phyloP scores from a whole-genome alignment of 176 grass and related monocot species.

The Phragmites australis region DNA sequence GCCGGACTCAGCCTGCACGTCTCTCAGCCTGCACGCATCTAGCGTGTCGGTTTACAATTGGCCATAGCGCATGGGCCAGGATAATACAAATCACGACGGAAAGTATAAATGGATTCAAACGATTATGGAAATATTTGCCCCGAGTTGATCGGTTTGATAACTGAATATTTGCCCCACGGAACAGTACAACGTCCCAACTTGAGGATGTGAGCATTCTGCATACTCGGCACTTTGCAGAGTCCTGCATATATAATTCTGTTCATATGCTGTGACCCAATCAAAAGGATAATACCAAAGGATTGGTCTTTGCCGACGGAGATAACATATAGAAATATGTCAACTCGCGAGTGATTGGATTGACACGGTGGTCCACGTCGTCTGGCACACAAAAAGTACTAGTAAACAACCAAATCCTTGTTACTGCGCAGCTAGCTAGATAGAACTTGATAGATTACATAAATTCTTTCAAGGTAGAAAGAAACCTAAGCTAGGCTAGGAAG shows the following conservation, averaged over 20 bases:
- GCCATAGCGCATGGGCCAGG: not conserved
- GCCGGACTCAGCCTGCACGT: no score
- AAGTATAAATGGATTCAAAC: no score
- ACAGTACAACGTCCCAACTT: constrained; percentile 11
- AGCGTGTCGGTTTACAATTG: not conserved
- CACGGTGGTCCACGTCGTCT: constrained; percentile 35
- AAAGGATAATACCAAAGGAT: constrained; percentile 20
- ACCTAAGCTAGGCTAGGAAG: not conserved
- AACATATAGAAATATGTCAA: constrained; percentile 44
- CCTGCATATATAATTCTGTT: constrained; percentile 3
- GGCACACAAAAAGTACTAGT: not conserved
- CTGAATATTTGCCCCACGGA: not conserved
- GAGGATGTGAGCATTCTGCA: constrained; percentile 1
- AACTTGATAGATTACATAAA: constrained; percentile 25
- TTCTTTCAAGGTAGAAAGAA: constrained; percentile 13
- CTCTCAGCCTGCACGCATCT: no score
- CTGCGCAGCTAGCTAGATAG: not conserved
- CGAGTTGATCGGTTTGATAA: no score
- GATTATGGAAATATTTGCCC: no score
- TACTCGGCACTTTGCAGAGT: not conserved
- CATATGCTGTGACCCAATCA: constrained; percentile 8
- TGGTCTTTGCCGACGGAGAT: not conserved
- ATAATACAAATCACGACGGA: no score
- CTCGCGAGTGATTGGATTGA: constrained; percentile 25
- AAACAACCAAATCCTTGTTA: constrained; percentile 21